phyloP scores from a whole-genome alignment of 768 basidiomycete species.

The Neoboletus magnificus region DNA sequence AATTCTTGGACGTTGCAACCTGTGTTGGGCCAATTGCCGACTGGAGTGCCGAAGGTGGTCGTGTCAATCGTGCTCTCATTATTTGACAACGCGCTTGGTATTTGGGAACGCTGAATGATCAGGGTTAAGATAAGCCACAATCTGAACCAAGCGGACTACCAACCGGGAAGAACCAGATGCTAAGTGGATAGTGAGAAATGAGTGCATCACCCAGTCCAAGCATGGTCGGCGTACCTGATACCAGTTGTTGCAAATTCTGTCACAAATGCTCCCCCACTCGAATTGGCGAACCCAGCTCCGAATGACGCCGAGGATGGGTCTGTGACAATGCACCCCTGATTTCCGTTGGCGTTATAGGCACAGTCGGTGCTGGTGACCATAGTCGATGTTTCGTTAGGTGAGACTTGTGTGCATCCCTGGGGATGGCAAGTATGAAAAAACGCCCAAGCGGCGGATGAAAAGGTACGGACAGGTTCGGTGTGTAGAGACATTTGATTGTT shows the following conservation, averaged over 20 bases:
- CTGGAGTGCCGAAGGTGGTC: constrained; percentile 58
- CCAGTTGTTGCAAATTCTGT: constrained; percentile 67
- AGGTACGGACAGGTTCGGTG: constrained; percentile 46
- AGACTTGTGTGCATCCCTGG: constrained; percentile 52
- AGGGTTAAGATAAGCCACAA: background rate
- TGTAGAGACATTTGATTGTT: constrained; percentile 75
- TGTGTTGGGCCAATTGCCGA: constrained; percentile 61
- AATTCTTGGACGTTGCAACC: constrained; percentile 52
- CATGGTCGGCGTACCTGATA: constrained; percentile 49
- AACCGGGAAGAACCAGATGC: constrained; percentile 33
- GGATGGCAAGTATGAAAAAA: background rate
- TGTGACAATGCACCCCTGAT: constrained; percentile 63
- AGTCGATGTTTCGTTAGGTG: constrained; percentile 48
- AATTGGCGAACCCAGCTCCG: constrained; percentile 61
- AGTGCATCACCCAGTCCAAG: background rate
- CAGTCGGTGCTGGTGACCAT: constrained; percentile 59
- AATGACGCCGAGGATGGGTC: constrained; percentile 56
- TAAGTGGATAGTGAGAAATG: background rate
- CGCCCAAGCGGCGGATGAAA: background rate
- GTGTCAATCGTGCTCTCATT: constrained; percentile 54
- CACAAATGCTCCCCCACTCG: constrained; percentile 71
- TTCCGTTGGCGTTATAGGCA: constrained; percentile 49
- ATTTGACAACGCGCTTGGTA: constrained; percentile 47
- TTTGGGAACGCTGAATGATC: constrained; percentile 31
- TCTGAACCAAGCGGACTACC: background rate